Percentiles rank a stretch among this genome's conserved stretches.
Conservation (phyloP, 192 early-diverging fungal genomes). For the Coemansia furcata region DNA sequence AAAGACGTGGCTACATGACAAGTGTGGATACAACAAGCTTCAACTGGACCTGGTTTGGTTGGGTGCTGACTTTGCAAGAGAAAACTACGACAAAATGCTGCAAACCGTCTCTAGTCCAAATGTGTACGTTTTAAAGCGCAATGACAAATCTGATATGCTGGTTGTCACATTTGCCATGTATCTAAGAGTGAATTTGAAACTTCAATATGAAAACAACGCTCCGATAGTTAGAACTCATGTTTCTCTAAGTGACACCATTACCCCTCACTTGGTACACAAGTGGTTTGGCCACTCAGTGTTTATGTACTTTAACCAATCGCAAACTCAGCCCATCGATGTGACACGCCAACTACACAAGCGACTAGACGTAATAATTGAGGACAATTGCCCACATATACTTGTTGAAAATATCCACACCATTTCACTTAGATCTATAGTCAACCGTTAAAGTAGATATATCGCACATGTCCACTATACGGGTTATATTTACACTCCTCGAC, state of each 20-base stretch:
- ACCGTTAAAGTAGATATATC: not conserved
- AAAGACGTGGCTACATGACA: constrained; percentile 3
- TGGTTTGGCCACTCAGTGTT: constrained; percentile 5
- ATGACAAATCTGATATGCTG: not conserved
- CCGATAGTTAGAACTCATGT: not conserved
- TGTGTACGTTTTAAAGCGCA: not conserved
- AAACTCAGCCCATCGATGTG: constrained; percentile 1
- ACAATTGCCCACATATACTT: not conserved
- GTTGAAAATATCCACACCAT: not conserved
- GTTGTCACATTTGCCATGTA: constrained; percentile 1
- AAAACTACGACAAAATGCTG: constrained; percentile 3
- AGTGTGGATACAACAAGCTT: not conserved
- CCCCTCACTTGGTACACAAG: constrained; percentile 1
- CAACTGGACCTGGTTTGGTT: not conserved
- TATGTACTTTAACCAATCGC: constrained; percentile 1
- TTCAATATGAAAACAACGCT: not conserved
- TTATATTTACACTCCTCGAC: not conserved
- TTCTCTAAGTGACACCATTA: not conserved
- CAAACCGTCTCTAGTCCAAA: not conserved
- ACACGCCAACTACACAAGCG: constrained; percentile 1
- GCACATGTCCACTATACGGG: not conserved
- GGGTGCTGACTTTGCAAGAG: not conserved
- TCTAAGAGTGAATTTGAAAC: not conserved
- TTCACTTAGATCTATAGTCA: not conserved
- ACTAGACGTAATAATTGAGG: not conserved